Conservation (phyloP, 2,329 filamentous ascomycete genomes). For the Colletotrichum brevisporum region DNA sequence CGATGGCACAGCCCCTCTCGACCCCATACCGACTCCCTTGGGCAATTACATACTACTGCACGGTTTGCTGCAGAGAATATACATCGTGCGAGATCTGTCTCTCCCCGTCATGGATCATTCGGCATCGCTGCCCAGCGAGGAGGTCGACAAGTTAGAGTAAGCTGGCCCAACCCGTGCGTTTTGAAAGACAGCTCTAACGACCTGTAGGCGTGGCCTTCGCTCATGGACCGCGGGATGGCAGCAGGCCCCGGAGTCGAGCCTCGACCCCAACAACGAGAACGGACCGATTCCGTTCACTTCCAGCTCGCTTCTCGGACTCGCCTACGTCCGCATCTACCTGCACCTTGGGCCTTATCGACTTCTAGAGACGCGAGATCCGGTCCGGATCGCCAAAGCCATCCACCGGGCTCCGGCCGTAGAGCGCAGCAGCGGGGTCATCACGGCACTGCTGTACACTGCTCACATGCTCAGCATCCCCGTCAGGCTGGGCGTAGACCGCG, state of each 20-base stretch:
- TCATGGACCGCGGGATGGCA: slow-evolving; percentile 57
- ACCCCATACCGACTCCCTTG: slow-evolving; percentile 53
- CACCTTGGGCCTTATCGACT: slow-evolving; percentile 59
- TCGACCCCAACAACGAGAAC: slow-evolving; percentile 57
- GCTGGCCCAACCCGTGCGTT: neutral
- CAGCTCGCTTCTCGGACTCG: slow-evolving; percentile 60
- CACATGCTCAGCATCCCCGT: slow-evolving; percentile 70
- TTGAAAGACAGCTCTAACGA: neutral
- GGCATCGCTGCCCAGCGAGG: slow-evolving; percentile 50
- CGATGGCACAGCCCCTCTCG: slow-evolving; percentile 46
- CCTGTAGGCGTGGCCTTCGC: slow-evolving; percentile 49
- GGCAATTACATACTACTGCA: slow-evolving; percentile 56
- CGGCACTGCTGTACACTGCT: slow-evolving; percentile 66
- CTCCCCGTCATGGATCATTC: slow-evolving; percentile 51
- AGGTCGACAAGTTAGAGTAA: slow-evolving; percentile 54
- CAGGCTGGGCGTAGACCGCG: slow-evolving; percentile 66
- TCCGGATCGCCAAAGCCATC: slow-evolving; percentile 56
- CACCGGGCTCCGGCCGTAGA: slow-evolving; percentile 55
- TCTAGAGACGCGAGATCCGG: slow-evolving; percentile 59
- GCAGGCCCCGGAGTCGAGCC: slow-evolving; percentile 54
- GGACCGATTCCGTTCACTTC: slow-evolving; percentile 60
- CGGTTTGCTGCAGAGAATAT: slow-evolving; percentile 54
- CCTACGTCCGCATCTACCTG: slow-evolving; percentile 62
- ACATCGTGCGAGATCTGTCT: slow-evolving; percentile 54
- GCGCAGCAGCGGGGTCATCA: slow-evolving; percentile 62